Conservation (phyloP, 805 yeast genomes). For the Ogataea methylovora region DNA sequence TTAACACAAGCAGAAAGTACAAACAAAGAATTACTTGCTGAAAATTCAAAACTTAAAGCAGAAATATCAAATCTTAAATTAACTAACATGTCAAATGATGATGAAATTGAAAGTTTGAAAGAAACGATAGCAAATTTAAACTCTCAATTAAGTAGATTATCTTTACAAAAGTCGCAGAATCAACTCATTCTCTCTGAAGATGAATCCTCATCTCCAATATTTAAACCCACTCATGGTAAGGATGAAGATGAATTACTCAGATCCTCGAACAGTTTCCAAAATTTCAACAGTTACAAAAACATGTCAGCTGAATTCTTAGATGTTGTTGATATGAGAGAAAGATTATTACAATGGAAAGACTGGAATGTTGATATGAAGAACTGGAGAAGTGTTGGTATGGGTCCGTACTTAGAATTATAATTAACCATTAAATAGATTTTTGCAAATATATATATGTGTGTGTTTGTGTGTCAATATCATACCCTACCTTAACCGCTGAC, state of each 20-base stretch:
- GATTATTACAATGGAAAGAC: constrained; percentile 65
- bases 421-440: neutral
- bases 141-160: constrained; percentile 14
- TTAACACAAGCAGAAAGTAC: constrained; percentile 11
- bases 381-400: constrained; percentile 71
- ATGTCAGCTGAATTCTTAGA: neutral
- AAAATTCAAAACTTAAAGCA: constrained; percentile 4
- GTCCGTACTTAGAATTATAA: constrained; percentile 47
- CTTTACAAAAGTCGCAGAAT: no score
- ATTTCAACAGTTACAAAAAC: constrained; percentile 12
- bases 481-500: no score
- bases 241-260: neutral
- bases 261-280: constrained; percentile 11
- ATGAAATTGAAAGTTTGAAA: constrained; percentile 29
- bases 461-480: neutral
- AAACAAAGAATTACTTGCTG: constrained; percentile 1
- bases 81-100: constrained; percentile 24
- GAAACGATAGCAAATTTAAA: constrained; percentile 26
- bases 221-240: neutral
- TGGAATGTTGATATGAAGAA: constrained; percentile 83
- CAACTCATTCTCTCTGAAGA: neutral
- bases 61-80: constrained; percentile 21
- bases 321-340: constrained; percentile 39
- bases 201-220: neutral
- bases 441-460: neutral